Evolutionary conservation across 805 yeast genomes (phyloP), one percentile per base, ranked within the genome.

Genomic region (Helenozyma baotianmanensis): DNA sequence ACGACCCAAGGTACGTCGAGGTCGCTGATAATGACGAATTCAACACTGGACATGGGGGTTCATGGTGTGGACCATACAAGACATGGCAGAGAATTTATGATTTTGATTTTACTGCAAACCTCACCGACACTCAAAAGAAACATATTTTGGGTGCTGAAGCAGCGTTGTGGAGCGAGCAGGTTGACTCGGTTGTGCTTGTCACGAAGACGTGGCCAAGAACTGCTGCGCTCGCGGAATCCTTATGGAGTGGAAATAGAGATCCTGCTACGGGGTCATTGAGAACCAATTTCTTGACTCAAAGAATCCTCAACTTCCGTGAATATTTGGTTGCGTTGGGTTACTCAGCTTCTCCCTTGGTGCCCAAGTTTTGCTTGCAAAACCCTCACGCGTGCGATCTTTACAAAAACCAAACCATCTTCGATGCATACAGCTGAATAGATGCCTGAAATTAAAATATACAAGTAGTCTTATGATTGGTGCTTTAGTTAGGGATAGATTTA

Each of bases 51-150:
- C 22, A 27, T 23, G 66, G 62, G 15, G 68, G 68, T 6, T 54
- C 63, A 2, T 63, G 66, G 64, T 64, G 71, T 40, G 62, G 53
- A 17, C 70, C 72, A 6, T 66, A 66, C 50, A 66, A 64, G 43
- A 60, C 64, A 1, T 66, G 68, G 68, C 70, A 65, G 40, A 42
- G 64, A 31, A 62, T 66, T 27, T 65, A 64, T 42, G 45, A 50
- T 35, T 62, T 43, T 33, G 69, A 64, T 35, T 47, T 64, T 32
- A 41, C 57, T 12, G 48, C 46, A 9, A 50, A 49, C 29, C 50
- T 65, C 24, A 61, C 64, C 11, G 49, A 36, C 1, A 48, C 31
- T 6, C 60, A 65, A 43, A 38, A 40, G 9, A 17, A 27, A 13
- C 64, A 55, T 28, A 50, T 66, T 15, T 30, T 62, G 25, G 72